Percentiles rank a stretch among this genome's conserved stretches.
Evolutionary conservation across 202 grass and related monocot genomes (phyloP).

Genomic region (Panicum virgatum): DNA sequence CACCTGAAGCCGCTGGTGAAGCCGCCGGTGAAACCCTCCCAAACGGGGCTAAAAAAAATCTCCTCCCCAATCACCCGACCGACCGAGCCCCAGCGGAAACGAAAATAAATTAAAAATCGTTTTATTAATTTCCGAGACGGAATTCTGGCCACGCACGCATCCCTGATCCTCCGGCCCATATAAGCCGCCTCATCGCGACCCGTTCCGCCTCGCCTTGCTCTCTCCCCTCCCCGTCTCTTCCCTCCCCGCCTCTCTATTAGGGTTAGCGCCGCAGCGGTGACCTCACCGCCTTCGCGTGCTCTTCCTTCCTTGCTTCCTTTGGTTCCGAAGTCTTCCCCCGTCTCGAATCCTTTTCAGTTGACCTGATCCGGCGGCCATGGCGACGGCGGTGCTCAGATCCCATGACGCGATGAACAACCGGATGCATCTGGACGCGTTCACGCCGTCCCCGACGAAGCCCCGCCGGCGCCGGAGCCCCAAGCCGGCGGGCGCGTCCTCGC

Average conservation of each 20-base stretch:
- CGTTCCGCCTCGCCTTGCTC: not conserved
- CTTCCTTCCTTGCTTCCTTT: not conserved
- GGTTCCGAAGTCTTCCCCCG: not conserved
- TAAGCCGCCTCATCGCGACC: not conserved
- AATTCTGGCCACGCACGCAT: conserved; percentile 26
- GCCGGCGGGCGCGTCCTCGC: not conserved
- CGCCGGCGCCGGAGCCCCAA: conserved; percentile 34
- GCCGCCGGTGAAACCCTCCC: too few relatives aligned
- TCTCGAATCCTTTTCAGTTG: not conserved
- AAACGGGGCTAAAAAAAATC: too few relatives aligned
- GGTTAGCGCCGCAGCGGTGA: conserved; percentile 26
- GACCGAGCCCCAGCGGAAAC: not conserved
- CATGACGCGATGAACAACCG: conserved; percentile 37
- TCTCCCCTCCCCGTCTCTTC: too few relatives aligned
- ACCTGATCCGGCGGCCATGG: conserved; percentile 23
- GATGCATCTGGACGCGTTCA: conserved; percentile 54
- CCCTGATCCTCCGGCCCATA: conserved; percentile 18
- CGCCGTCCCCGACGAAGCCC: conserved; percentile 20
- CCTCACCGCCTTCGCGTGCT: not conserved
- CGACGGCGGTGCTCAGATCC: conserved; percentile 50
- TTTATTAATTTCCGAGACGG: not conserved
- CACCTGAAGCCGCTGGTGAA: too few relatives aligned
- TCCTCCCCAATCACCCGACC: not conserved
- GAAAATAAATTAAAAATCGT: not conserved
- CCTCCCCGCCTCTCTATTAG: not conserved